These are phyloP conservation scores for Pleurotus djamor DNA, from an alignment of 768 basidiomycete genomes.

Conservation along the genomic window DNA sequence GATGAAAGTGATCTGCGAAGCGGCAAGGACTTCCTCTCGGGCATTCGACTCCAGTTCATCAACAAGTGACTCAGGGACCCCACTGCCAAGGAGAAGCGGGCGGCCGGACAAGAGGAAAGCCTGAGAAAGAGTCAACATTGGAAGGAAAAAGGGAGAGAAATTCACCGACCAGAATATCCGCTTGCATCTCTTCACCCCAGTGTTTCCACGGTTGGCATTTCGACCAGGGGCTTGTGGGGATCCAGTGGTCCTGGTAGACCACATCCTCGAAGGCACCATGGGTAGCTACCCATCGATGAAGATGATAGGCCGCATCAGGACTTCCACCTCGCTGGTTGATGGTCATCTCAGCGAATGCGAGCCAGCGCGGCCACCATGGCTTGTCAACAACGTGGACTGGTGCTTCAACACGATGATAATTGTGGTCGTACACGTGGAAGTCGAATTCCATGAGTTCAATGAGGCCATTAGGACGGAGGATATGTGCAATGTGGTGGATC, in stretches of 20 bases:
- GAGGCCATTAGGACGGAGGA: constrained; percentile 70
- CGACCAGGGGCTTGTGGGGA: constrained; percentile 59
- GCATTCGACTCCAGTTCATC: constrained; percentile 52
- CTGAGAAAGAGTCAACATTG: constrained; percentile 25
- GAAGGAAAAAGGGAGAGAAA: background rate
- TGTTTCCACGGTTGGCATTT: constrained; percentile 11
- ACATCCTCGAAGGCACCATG: constrained; percentile 60
- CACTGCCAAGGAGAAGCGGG: constrained; percentile 66
- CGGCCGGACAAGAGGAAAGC: constrained; percentile 63
- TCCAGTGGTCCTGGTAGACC: constrained; percentile 57
- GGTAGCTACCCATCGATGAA: constrained; percentile 51
- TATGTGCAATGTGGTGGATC: constrained; percentile 63
- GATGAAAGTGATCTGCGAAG: constrained; percentile 11
- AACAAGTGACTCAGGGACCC: constrained; percentile 51
- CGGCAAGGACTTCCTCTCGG: constrained; percentile 47
- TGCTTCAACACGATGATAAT: constrained; percentile 42
- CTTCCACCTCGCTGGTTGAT: constrained; percentile 57
- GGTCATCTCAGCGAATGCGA: constrained; percentile 52
- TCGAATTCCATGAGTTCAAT: constrained; percentile 69
- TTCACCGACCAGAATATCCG: constrained; percentile 53
- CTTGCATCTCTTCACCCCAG: constrained; percentile 44
- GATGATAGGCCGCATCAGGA: constrained; percentile 56
- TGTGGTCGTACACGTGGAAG: constrained; percentile 56
- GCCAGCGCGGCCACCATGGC: constrained; percentile 65
- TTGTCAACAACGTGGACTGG: constrained; percentile 38